Percentiles rank a stretch among this genome's conserved stretches.
These are phyloP conservation scores for Gastrolobium bilobum DNA, from an alignment of 306 rosid species.

Conservation along the genomic window DNA sequence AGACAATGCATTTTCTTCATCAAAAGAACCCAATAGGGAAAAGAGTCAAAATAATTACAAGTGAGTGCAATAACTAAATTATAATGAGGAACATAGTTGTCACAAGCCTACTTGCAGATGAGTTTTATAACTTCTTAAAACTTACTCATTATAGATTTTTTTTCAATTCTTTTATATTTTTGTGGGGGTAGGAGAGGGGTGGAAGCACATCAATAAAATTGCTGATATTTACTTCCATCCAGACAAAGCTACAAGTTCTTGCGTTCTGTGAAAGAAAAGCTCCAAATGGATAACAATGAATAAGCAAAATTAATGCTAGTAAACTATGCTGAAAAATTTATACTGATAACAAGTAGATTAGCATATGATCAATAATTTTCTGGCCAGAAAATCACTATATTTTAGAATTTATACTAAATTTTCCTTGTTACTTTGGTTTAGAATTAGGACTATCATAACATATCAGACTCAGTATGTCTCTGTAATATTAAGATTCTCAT, in stretches of 20 bases:
- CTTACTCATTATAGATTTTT: not conserved
- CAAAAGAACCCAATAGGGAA: slow-evolving; percentile 26
- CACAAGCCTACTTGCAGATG: not conserved
- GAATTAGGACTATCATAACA: slow-evolving; percentile 16
- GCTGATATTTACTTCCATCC: no score
- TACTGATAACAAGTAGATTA: slow-evolving; percentile 3
- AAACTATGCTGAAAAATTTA: slow-evolving; percentile 18
- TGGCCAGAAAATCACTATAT: slow-evolving; percentile 9
- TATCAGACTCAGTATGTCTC: slow-evolving; percentile 28
- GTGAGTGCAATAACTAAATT: not conserved
- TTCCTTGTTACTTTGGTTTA: slow-evolving; percentile 33
- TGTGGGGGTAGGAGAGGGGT: not conserved
- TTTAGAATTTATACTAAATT: no score
- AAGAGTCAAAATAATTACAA: slow-evolving; percentile 26
- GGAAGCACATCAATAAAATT: not conserved
- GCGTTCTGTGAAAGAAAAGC: slow-evolving; percentile 69
- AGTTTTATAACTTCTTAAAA: not conserved
- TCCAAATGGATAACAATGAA: slow-evolving; percentile 39
- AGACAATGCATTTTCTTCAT: slow-evolving; percentile 73
- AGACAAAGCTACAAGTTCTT: slow-evolving; percentile 89
- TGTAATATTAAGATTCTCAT: slow-evolving; percentile 5
- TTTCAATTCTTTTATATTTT: not conserved
- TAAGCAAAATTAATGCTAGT: slow-evolving; percentile 7
- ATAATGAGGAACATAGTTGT: slow-evolving; percentile 18
- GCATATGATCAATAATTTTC: slow-evolving; percentile 16